phyloP scores from a whole-genome alignment of 2,329 filamentous ascomycete species.

The Penicillium hordei region DNA sequence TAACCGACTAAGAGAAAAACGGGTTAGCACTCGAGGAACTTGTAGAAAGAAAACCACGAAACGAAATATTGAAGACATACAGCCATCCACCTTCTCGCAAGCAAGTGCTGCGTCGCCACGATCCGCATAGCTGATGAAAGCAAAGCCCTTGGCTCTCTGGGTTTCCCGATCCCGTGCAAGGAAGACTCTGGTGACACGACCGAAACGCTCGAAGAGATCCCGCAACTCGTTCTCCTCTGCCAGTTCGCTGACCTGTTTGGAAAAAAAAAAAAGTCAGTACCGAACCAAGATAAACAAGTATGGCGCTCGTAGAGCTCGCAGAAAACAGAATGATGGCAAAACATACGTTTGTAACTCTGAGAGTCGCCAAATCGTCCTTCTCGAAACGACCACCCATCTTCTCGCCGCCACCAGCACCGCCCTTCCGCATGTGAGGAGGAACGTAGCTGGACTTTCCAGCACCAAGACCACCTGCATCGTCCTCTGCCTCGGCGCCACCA shows the following conservation, averaged over 20 bases:
- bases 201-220: constrained; percentile 97
- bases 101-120: constrained; percentile 85
- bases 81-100: constrained; percentile 97
- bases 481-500: constrained; percentile 48
- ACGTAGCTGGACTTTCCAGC: constrained; percentile 82
- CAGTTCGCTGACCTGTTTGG: constrained; percentile 80
- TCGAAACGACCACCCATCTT: constrained; percentile 93
- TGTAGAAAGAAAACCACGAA: background rate
- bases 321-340: background rate
- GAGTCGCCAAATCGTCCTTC: constrained; percentile 91
- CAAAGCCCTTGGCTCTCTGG: constrained; percentile 94
- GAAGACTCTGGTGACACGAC: constrained; percentile 95
- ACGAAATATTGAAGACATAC: constrained; percentile 45
- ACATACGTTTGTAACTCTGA: constrained; percentile 95
- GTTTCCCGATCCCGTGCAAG: constrained; percentile 97
- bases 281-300: background rate
- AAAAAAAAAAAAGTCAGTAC: constrained; percentile 14
- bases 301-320: background rate
- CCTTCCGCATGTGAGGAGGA: constrained; percentile 84
- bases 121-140: constrained; percentile 96
- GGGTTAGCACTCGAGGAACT: constrained; percentile 24
- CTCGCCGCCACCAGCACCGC: constrained; percentile 62
- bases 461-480: constrained; percentile 58
- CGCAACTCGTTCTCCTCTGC: constrained; percentile 93
- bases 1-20: constrained; percentile 47